Conservation (phyloP, 1,284 basidiomycete genomes). For the Moesziomyces sp. region DNA sequence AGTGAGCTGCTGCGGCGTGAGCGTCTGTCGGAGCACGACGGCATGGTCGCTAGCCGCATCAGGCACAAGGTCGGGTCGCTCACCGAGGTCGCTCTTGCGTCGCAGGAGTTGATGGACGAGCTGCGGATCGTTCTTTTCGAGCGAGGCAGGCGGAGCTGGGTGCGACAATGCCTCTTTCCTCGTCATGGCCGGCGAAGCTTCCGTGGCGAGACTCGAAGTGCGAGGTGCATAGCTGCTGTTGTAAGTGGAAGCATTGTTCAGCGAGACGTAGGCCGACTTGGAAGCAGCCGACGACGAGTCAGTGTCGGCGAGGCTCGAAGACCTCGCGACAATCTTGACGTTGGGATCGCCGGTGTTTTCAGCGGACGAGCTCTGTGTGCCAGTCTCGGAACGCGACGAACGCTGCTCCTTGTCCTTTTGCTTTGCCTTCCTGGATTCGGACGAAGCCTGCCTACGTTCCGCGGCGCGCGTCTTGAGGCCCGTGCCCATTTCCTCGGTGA, state of each 20-base stretch:
- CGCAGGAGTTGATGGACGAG: constrained; percentile 53
- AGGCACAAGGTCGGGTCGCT: constrained; percentile 8
- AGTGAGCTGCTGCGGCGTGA: constrained; percentile 22
- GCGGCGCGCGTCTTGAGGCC: constrained; percentile 13
- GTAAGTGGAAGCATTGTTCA: constrained; percentile 17
- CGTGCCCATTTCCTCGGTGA: constrained; percentile 22
- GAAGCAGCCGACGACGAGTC: constrained; percentile 26
- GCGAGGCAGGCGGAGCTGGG: constrained; percentile 48
- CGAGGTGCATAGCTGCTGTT: constrained; percentile 23
- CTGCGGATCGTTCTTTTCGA: constrained; percentile 51
- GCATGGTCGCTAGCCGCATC: constrained; percentile 55
- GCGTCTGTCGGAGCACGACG: constrained; percentile 26
- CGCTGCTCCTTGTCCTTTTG: neutral
- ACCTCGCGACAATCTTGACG: constrained; percentile 31
- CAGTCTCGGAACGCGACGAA: neutral
- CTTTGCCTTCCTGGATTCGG: neutral
- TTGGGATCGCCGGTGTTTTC: constrained; percentile 6
- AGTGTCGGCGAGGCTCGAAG: constrained; percentile 35
- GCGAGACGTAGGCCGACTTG: constrained; percentile 23
- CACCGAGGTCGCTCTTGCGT: constrained; percentile 39
- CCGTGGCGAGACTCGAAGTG: constrained; percentile 23
- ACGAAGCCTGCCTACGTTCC: constrained; percentile 11
- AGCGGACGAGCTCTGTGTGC: neutral
- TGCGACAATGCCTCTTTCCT: constrained; percentile 42
- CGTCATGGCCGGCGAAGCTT: constrained; percentile 27